Base-by-base conservation (phyloP, 768 basidiomycete genomes). In the Aureoboletus auriporus region DNA sequence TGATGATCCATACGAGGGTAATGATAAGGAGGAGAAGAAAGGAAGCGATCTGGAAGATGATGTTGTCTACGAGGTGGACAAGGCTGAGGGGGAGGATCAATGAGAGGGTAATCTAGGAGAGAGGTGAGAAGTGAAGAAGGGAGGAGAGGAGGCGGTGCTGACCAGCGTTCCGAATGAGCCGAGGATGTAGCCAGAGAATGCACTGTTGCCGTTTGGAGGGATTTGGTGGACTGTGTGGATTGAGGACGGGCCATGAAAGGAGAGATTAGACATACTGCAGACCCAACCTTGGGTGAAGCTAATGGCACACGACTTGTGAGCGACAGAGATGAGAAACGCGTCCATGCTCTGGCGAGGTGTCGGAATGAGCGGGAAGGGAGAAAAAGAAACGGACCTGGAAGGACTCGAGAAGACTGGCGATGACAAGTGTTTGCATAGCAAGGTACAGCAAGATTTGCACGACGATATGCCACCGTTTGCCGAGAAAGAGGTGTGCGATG, bases 251-350 rank as follows among this genome's bases (percentile, higher is more conserved):
- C 26, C 39, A 7, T 6, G 26, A 6, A 31, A 6, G 5, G 16
- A 42, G 13, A 40, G 17, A 51, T 8, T 8, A 13, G 30, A 57
- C 50, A n/a, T 28, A 58, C 59, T 51, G 30, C 59, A 60, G n/a
- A 56, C 44, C 53, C 54, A 56, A 8, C 60, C 60, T 4, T 59
- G 33, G 4, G 53, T 39, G 30, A 61, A 62, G 38, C 60, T 61
- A 42, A 61, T 34, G 16, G 60, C 60, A 11, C 60, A 61, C 1
- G 60, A 62, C 42, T 62, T 62, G 39, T 59, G 60, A 42, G 60
- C 57, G 30, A 61, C 47, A 11, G 37, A 44, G 40, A 62, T 39
- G 27, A 61, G 60, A 29, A 61, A 56, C 7, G 52, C 52, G 17
- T 61, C 60, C 60, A 61, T 59, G 35, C 50, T 56, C 60, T 61